Percentiles rank a stretch among this genome's conserved stretches.
Evolutionary conservation across 768 basidiomycete genomes (phyloP).

Genomic region (Boletus vermiculosoides): DNA sequence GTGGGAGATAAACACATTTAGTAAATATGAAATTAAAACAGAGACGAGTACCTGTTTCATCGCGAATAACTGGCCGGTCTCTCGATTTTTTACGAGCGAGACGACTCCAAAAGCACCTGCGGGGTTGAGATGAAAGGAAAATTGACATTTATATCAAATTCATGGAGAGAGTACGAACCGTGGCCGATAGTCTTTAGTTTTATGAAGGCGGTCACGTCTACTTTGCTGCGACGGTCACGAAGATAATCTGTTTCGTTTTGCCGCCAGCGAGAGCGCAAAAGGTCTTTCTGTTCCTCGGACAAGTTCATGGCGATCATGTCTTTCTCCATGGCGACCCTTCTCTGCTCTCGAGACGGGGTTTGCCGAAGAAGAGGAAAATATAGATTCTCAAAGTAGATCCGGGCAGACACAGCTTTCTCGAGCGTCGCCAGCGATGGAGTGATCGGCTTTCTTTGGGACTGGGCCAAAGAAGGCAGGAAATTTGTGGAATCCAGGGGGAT

Average conservation of each 20-base stretch:
- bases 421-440: conserved; percentile 86
- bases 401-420: conserved; percentile 89
- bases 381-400: conserved; percentile 91
- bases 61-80: conserved; percentile 78
- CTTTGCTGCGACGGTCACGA: conserved; percentile 77
- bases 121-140: conserved; percentile 29
- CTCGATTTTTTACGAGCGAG: conserved; percentile 81
- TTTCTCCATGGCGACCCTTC: conserved; percentile 81
- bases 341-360: conserved; percentile 80
- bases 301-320: conserved; percentile 79
- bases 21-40: conserved; percentile 28
- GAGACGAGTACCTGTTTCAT: conserved; percentile 84
- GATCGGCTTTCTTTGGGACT: conserved; percentile 55
- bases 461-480: conserved; percentile 33
- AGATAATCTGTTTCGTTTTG: conserved; percentile 90
- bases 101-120: conserved; percentile 96
- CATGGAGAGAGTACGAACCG: conserved; percentile 48
- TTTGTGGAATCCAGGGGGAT: conserved; percentile 18
- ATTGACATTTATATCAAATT: conserved; percentile 27
- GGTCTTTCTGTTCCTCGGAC: conserved; percentile 65
- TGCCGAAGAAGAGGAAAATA: conserved; percentile 87
- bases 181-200: conserved; percentile 94
- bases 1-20: conserved; percentile 23
- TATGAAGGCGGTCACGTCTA: conserved; percentile 81
- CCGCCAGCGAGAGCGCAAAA: conserved; percentile 71